phyloP scores from a whole-genome alignment of 169 alveolate genomes.

The Eimeria necatrix region DNA sequence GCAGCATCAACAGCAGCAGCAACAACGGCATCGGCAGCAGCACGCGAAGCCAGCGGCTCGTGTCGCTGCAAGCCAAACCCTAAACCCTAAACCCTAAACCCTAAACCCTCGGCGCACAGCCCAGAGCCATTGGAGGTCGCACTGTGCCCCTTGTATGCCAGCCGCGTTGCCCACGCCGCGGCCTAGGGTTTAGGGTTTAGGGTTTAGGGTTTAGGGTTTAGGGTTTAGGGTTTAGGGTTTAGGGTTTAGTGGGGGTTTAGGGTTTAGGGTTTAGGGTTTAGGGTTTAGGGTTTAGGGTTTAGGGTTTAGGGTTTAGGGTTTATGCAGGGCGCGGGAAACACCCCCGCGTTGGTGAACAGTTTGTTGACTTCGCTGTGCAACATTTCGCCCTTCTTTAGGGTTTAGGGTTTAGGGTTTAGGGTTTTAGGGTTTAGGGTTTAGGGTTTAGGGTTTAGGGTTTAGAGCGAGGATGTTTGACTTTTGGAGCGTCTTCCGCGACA shows the following conservation, averaged over 20 bases:
- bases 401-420: not conserved
- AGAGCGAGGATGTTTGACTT: not conserved
- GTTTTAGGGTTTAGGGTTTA: not conserved
- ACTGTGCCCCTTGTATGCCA: too few relatives aligned
- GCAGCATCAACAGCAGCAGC: too few relatives aligned
- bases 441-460: not conserved
- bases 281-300: not conserved
- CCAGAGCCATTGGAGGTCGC: too few relatives aligned
- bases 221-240: conserved; percentile 48
- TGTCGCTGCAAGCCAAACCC: too few relatives aligned
- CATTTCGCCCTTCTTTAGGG: too few relatives aligned
- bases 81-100: too few relatives aligned
- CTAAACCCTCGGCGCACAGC: too few relatives aligned
- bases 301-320: not conserved
- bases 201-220: not conserved
- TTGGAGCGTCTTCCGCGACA: not conserved
- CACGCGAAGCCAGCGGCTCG: not conserved
- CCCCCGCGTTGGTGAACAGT: too few relatives aligned
- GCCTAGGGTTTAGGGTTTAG: not conserved
- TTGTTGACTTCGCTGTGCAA: too few relatives aligned
- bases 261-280: not conserved
- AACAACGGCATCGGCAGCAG: too few relatives aligned
- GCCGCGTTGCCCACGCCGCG: too few relatives aligned
- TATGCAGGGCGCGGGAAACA: too few relatives aligned
- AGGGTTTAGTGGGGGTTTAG: conserved; percentile 38